phyloP scores from a whole-genome alignment of 148 eudicot genomes.

The Linanthus parryae region DNA sequence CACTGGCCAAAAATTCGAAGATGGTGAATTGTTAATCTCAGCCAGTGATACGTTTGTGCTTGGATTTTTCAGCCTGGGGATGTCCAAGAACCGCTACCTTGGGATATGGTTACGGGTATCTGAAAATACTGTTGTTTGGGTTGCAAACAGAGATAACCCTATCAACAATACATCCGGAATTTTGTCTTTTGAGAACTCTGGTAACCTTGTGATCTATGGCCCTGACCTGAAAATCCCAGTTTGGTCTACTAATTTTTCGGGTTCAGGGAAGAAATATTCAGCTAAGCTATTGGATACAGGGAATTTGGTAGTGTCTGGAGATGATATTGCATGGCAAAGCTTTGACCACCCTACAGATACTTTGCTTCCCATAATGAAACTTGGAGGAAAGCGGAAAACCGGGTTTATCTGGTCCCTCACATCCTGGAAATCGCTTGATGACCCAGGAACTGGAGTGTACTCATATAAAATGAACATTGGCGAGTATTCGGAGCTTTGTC shows the following conservation, averaged over 20 bases:
- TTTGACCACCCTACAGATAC: conserved; percentile 28
- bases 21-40: conserved; percentile 14
- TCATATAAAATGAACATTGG: conserved; percentile 14
- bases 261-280: not conserved
- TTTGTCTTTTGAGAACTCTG: conserved; percentile 9
- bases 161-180: conserved; percentile 9
- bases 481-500: conserved; percentile 14
- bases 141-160: conserved; percentile 19
- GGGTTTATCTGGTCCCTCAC: conserved; percentile 12
- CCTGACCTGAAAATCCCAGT: not conserved
- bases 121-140: conserved; percentile 13
- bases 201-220: conserved; percentile 9
- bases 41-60: conserved; percentile 14
- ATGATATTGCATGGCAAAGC: conserved; percentile 21
- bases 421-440: conserved; percentile 18
- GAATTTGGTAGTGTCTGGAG: conserved; percentile 20
- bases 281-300: conserved; percentile 21
- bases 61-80: conserved; percentile 28
- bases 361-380: conserved; percentile 24
- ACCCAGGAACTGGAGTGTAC: conserved; percentile 13
- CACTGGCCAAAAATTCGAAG: conserved; percentile 8
- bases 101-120: conserved; percentile 29
- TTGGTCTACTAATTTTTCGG: conserved; percentile 17
- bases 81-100: conserved; percentile 15
- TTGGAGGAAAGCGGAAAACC: conserved; percentile 15